Base-by-base conservation (phyloP, 2,329 filamentous ascomycete genomes). In the Hymenoscyphus fraxineus region DNA sequence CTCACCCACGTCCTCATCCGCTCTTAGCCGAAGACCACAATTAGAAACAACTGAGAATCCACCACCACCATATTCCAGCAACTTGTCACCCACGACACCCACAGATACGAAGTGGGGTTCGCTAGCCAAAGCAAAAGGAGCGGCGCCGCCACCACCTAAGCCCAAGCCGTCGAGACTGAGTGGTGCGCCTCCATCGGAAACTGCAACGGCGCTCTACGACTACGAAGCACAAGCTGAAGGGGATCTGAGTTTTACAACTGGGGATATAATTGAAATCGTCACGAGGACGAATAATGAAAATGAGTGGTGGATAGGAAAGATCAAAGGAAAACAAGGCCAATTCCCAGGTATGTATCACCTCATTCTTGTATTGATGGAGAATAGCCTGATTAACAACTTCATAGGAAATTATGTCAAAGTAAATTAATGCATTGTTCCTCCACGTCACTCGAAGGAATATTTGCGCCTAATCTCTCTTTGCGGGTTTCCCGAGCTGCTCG, bases 171-270 rank as follows among this genome's bases (percentile, higher is more conserved):
- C 84, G 57, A 83, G 87, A 62, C 80, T 98, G 58, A 88, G 83
- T 69, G 87, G 83, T 2, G 82, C 80, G 16, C 86, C 89, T 0
- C 79, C 82, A 0, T 84, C 85, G 0, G 93, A 97, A 77, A 93
- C 85, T 0, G 93, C 90, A 40, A 97, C 93, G 2, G 95, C 95
- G 7, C 79, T 99, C 67, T 99, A 97, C 77, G 95, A 98, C 75
- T 99, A 96, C 74, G 92, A 96, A 67, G 95, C 95, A 6, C 93
- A 98, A 76, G 93, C 94, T 0, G 93, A 96, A 68, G 93, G 93
- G 2, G 95, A 99, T 75, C 80, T 99, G 67, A 96, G 91, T 73
- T 99, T 99, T 79, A 85, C 84, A 19, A 87, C 92, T 0, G 93
- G 94, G 5, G 95, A 99, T 67, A 80, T 90, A 4, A 98, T 99